A percentile compares a stretch with the other conserved stretches of the same genome.
Evolutionary conservation across 176 grass and related monocot species (phyloP).

Genomic region (Miscanthus lutarioriparius): DNA sequence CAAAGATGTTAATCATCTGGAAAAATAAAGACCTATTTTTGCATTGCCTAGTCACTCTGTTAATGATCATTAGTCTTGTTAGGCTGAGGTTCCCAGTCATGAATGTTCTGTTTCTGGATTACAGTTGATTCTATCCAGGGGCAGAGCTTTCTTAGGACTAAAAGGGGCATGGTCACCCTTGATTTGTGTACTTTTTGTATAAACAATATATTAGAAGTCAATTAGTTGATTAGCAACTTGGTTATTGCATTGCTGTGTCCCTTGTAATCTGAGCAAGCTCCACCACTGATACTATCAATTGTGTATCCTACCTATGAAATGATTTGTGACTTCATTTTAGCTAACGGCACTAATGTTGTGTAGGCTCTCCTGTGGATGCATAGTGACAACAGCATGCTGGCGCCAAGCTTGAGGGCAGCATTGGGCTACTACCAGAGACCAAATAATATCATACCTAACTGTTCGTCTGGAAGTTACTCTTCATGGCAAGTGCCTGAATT

Average conservation of each 20-base stretch:
- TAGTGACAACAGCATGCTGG: constrained; percentile 29
- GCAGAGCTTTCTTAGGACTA: background rate
- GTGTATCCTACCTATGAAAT: background rate
- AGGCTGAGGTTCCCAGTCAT: background rate
- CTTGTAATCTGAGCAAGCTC: too few relatives aligned
- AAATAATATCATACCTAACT: constrained; percentile 65
- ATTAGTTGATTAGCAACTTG: too few relatives aligned
- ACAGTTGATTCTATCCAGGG: background rate
- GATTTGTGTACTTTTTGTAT: background rate
- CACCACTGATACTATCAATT: background rate
- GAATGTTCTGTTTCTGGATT: constrained; percentile 15
- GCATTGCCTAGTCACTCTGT: background rate
- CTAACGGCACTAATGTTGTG: background rate
- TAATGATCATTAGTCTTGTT: background rate
- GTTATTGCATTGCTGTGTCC: too few relatives aligned
- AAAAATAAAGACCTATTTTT: background rate
- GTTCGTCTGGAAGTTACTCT: constrained; percentile 51
- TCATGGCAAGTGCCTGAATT: constrained; percentile 50
- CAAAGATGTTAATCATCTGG: constrained; percentile 9
- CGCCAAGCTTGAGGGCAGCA: constrained; percentile 45
- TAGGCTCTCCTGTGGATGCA: constrained; percentile 43
- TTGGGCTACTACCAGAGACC: constrained; percentile 19
- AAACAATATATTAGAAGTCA: background rate
- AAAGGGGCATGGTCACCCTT: background rate
- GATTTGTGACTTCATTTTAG: constrained; percentile 18